Percentiles rank a stretch among this genome's conserved stretches.
Conservation (phyloP, 306 rosid species). For the Quercus aquifolioides region DNA sequence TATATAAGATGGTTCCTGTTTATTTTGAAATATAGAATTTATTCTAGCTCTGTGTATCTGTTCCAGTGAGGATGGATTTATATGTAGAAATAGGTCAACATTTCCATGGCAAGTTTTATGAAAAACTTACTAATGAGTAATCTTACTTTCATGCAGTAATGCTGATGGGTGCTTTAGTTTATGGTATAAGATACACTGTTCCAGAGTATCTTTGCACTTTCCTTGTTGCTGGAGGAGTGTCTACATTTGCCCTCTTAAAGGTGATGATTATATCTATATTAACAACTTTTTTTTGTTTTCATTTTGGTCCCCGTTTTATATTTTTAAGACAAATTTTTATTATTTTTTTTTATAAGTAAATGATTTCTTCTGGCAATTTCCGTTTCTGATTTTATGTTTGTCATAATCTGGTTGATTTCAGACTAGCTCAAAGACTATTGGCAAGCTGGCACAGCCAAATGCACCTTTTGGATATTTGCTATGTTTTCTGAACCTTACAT, state of each 20-base stretch:
- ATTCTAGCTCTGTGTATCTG: neutral
- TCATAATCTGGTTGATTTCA: conserved; percentile 34
- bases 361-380: neutral
- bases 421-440: conserved; percentile 93
- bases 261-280: conserved; percentile 28
- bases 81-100: neutral
- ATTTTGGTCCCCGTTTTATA: neutral
- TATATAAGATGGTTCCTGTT: neutral
- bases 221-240: conserved; percentile 99
- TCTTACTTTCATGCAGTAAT: conserved; percentile 64
- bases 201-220: conserved; percentile 82
- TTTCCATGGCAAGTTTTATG: neutral
- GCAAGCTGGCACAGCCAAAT: conserved; percentile 91
- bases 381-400: neutral
- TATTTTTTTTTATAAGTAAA: neutral
- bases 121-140: conserved; percentile 19
- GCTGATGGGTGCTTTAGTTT: conserved; percentile 92
- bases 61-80: neutral
- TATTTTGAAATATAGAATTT: neutral
- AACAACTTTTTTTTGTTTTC: neutral
- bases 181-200: conserved; percentile 68
- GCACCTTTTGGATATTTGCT: conserved; percentile 97
- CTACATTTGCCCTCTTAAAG: conserved; percentile 88
- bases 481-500: conserved; percentile 90
- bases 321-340: neutral